Percentiles rank a stretch among this genome's conserved stretches.
These are phyloP conservation scores for Suillus subaureus DNA, from an alignment of 768 basidiomycete genomes.

Conservation along the genomic window DNA sequence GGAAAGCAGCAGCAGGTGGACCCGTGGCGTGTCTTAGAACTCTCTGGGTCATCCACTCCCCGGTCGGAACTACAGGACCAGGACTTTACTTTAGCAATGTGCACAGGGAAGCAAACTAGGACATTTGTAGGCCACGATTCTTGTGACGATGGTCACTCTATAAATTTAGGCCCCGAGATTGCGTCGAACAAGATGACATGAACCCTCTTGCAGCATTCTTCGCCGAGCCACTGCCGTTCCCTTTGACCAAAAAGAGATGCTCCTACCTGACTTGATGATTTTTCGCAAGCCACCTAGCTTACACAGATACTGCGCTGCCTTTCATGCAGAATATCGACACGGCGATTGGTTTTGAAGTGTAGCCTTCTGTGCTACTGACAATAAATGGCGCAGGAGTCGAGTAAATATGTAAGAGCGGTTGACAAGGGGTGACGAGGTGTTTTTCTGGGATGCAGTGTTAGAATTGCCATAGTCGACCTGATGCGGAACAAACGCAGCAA, in stretches of 20 bases:
- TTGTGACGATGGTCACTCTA: not conserved
- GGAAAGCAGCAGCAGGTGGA: no score
- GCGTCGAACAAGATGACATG: not conserved
- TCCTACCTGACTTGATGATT: constrained; percentile 39
- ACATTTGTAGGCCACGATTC: not conserved
- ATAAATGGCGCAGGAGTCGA: not conserved
- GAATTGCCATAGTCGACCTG: not conserved
- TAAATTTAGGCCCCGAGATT: not conserved
- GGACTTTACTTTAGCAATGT: no score
- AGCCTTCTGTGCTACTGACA: constrained; percentile 42
- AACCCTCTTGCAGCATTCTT: not conserved
- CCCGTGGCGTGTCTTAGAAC: no score
- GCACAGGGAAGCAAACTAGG: no score
- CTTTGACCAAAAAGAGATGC: not conserved
- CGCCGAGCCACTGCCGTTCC: not conserved
- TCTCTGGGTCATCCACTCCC: no score
- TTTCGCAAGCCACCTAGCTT: constrained; percentile 45
- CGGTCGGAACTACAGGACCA: no score
- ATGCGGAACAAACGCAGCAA: not conserved
- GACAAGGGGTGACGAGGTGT: not conserved
- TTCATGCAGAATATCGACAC: constrained; percentile 44
- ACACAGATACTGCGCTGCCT: constrained; percentile 47
- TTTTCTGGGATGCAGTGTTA: not conserved
- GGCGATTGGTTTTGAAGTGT: constrained; percentile 34
- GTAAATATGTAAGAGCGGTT: not conserved